These are phyloP conservation scores for Coemansia sp. DNA, from an alignment of 192 early-diverging fungal genomes.

Conservation along the genomic window DNA sequence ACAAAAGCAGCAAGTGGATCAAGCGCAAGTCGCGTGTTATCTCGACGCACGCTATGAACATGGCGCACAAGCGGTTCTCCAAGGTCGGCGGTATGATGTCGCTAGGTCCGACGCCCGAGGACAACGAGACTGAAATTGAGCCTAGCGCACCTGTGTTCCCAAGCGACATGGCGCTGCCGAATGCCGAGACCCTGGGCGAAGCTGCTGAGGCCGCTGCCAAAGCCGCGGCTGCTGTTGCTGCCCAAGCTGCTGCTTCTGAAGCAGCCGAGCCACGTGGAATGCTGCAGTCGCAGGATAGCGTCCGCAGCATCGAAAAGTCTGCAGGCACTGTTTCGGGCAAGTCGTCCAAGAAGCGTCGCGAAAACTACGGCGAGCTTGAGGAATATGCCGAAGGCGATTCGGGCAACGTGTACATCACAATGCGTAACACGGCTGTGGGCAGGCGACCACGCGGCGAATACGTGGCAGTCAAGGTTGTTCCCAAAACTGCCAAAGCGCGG, in stretches of 20 bases:
- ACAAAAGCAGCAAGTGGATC: slow-evolving; percentile 39
- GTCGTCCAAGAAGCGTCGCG: slow-evolving; percentile 46
- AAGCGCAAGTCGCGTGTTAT: slow-evolving; percentile 53
- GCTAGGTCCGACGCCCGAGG: slow-evolving; percentile 3
- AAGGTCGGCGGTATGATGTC: slow-evolving; percentile 16
- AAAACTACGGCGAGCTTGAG: slow-evolving; percentile 55
- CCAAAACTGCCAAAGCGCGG: slow-evolving; percentile 48
- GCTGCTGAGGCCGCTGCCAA: slow-evolving; percentile 29
- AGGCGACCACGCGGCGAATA: slow-evolving; percentile 46
- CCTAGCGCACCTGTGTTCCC: slow-evolving; percentile 9
- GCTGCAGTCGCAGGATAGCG: slow-evolving; percentile 13
- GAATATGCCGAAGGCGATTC: slow-evolving; percentile 58
- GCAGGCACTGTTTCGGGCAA: slow-evolving; percentile 23
- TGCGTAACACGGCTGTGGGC: slow-evolving; percentile 30
- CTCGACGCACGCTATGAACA: slow-evolving; percentile 29
- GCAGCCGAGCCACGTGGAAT: slow-evolving; percentile 2
- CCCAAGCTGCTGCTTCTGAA: slow-evolving; percentile 1
- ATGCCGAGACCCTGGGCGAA: slow-evolving; percentile 4
- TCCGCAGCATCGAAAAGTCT: slow-evolving; percentile 18
- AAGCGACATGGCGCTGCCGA: slow-evolving; percentile 1
- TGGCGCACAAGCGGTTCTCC: slow-evolving; percentile 27
- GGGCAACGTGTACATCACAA: slow-evolving; percentile 49
- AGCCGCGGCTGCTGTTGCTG: slow-evolving; percentile 16
- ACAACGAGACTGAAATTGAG: neutral
- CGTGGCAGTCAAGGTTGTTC: slow-evolving; percentile 54